These are phyloP conservation scores for Wickerhamomyces alni DNA, from an alignment of 805 yeast species.

Conservation along the genomic window DNA sequence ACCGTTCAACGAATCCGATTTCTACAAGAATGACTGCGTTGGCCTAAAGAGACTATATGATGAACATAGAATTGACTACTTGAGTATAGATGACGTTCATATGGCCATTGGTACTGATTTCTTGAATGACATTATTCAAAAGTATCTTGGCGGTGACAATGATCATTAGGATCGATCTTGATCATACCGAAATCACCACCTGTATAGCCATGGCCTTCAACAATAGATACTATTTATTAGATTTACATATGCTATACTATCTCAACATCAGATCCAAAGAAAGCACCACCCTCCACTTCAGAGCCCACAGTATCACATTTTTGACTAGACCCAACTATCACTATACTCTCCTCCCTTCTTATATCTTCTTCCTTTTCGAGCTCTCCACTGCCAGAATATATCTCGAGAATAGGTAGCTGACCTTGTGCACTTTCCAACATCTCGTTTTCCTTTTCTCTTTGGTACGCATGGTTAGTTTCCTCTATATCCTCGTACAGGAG, in stretches of 20 bases:
- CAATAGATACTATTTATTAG: no score
- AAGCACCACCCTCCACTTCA: no score
- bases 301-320: conserved; percentile 1
- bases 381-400: background rate
- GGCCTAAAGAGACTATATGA: conserved; percentile 49
- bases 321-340: background rate
- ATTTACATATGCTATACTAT: conserved; percentile 7
- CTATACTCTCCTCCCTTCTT: background rate
- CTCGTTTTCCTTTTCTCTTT: conserved; percentile 4
- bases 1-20: conserved; percentile 41
- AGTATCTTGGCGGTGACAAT: conserved; percentile 38
- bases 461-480: conserved; percentile 10
- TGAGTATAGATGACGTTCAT: conserved; percentile 51
- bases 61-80: conserved; percentile 39
- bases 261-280: conserved; percentile 22
- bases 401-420: background rate
- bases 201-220: no score
- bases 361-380: background rate
- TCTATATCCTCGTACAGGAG: conserved; percentile 9
- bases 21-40: conserved; percentile 49
- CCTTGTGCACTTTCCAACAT: background rate
- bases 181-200: no score
- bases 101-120: conserved; percentile 57
- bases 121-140: conserved; percentile 35
- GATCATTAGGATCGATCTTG: no score